A percentile compares a stretch with the other conserved stretches of the same genome.
phyloP scores from a whole-genome alignment of 192 early-diverging fungal genomes.

The Gonapodya sp. region DNA sequence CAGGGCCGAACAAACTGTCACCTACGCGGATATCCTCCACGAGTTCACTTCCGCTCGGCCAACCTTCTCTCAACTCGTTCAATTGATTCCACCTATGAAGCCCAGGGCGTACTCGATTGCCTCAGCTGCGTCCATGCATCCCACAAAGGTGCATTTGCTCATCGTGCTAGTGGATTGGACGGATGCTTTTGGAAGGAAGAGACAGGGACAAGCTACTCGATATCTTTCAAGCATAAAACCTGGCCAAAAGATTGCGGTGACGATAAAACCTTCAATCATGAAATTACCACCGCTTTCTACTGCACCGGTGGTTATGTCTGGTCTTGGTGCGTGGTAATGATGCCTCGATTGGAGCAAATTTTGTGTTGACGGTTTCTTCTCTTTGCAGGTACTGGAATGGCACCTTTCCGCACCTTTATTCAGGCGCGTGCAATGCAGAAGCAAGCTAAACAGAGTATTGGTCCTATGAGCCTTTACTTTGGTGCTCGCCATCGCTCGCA shows the following conservation, averaged over 20 bases:
- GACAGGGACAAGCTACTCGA: conserved; percentile 84
- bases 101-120: conserved; percentile 98
- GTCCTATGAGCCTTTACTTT: conserved; percentile 93
- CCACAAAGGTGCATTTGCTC: conserved; percentile 79
- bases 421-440: conserved; percentile 81
- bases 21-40: conserved; percentile 76
- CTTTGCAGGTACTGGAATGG: conserved; percentile 71
- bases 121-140: conserved; percentile 77
- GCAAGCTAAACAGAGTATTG: conserved; percentile 67
- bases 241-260: conserved; percentile 66
- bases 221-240: conserved; percentile 65
- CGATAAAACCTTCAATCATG: conserved; percentile 95
- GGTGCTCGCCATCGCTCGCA: conserved; percentile 85
- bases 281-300: conserved; percentile 71
- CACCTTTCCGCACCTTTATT: conserved; percentile 95
- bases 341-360: not conserved
- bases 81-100: conserved; percentile 76
- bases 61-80: conserved; percentile 57
- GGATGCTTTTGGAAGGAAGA: conserved; percentile 36
- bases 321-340: conserved; percentile 47
- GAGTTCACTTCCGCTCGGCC: conserved; percentile 79
- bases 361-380: not conserved
- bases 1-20: conserved; percentile 71
- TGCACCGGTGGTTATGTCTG: conserved; percentile 92
- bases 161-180: conserved; percentile 89